A percentile compares a stretch with the other conserved stretches of the same genome.
These are phyloP conservation scores for Cynara cardunculus DNA, from an alignment of 129 eudicot genomes.

Conservation along the genomic window DNA sequence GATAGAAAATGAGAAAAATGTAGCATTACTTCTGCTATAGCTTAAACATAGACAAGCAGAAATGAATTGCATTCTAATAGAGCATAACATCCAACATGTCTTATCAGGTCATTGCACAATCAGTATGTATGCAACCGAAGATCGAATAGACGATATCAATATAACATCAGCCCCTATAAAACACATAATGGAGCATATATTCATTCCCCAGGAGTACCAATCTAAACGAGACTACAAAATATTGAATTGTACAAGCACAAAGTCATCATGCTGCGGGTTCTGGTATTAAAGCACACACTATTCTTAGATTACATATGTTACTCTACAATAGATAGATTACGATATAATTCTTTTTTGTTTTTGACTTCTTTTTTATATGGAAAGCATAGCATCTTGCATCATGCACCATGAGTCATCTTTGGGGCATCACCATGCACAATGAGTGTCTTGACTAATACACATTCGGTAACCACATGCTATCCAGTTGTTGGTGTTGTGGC, in stretches of 20 bases:
- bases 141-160: neutral
- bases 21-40: constrained; percentile 25
- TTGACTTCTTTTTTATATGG: neutral
- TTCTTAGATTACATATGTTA: neutral
- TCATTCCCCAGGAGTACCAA: neutral
- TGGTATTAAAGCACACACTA: neutral
- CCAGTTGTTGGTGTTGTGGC: neutral
- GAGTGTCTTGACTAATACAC: neutral
- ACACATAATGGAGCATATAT: neutral
- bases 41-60: neutral
- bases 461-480: neutral
- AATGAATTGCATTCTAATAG: neutral
- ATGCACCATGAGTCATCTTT: neutral
- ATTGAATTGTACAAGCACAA: neutral
- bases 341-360: neutral
- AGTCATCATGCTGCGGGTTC: neutral
- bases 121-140: neutral
- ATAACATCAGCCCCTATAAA: neutral
- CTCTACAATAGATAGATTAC: neutral
- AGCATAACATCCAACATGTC: constrained; percentile 4
- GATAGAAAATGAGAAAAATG: constrained; percentile 27
- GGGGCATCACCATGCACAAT: neutral
- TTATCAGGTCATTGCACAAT: neutral
- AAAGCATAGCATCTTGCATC: neutral
- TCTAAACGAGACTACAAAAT: neutral